Base-by-base conservation (phyloP, 2,329 filamentous ascomycete genomes). In the Colletotrichum liaoningense region DNA sequence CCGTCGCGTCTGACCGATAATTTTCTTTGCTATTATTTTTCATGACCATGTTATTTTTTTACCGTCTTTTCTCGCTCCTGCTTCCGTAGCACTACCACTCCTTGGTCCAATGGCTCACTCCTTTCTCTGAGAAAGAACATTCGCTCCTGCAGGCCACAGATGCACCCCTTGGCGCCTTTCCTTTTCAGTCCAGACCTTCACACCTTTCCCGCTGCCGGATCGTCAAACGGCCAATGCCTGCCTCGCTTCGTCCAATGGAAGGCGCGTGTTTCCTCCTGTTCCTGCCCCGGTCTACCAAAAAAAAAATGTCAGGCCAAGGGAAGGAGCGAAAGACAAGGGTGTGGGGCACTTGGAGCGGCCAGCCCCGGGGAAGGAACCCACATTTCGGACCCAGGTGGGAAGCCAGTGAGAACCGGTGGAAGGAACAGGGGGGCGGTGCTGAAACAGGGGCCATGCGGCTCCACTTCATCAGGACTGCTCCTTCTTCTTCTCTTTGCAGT, bases 361-460 rank as follows among this genome's bases (percentile, higher is more conserved):
- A 69, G 70, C 66, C 46, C 67, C 67, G 67, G 71, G 70, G 67
- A 70, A 73, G 71, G 67, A 62, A 56, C 60, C 42, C 33, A 66
- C 30, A 33, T 24, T 28, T 28, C 49, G 24, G 64, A 28, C 58
- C 55, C 55, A 65, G 26, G 67, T 35, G 14, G 42, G n/a, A 70
- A 42, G 33, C 67, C 46, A 73, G 46, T 65, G 22, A 70, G 60
- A 65, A 56, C 67, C 33, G 56, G 55, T 54, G 49, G 67, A 65
- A 65, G 33, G 71, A 54, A 14, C 67, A 59, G 67, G 71, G 59
- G 28, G 46, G 38, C 54, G 26, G 67, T 55, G 67, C 67, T 73
- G 71, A 73, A 73, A 73, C 71, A 73, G 71, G 71, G 71, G 71
- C 62, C 60, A 62, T 70, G 56, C 46, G 49, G 62, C 66, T 57